phyloP scores from a whole-genome alignment of 176 grass and related monocot genomes.

The Juncus effusus region DNA sequence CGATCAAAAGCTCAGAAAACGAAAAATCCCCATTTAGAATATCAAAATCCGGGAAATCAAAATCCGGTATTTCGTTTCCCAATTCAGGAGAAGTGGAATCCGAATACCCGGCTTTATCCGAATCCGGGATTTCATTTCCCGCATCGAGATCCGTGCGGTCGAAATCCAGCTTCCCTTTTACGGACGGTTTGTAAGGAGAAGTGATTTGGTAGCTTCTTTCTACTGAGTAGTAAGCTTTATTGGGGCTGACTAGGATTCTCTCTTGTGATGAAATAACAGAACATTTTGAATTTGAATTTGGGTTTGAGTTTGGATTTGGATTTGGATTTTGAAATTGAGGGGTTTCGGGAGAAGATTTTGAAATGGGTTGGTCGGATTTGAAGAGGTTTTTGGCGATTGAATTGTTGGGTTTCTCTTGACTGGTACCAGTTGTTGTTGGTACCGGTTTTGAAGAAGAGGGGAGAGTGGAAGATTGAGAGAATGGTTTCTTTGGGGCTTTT shows the following conservation, averaged over 20 bases:
- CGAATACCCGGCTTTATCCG: slow-evolving; percentile 7
- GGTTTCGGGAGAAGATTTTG: slow-evolving; percentile 43
- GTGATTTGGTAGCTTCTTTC: slow-evolving; percentile 82
- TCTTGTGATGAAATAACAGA: slow-evolving; percentile 68
- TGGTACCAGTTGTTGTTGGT: not conserved
- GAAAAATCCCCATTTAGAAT: slow-evolving; percentile 61
- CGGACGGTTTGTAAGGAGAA: slow-evolving; percentile 58
- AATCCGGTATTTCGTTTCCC: slow-evolving; percentile 41
- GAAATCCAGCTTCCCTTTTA: slow-evolving; percentile 85
- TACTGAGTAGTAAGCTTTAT: slow-evolving; percentile 77
- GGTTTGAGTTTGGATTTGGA: slow-evolving; percentile 1
- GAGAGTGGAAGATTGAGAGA: not conserved
- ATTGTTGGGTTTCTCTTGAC: slow-evolving; percentile 21
- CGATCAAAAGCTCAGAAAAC: slow-evolving; percentile 75
- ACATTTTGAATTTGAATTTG: slow-evolving; percentile 39
- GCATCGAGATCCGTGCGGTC: slow-evolving; percentile 32
- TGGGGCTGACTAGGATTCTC: slow-evolving; percentile 74
- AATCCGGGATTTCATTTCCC: slow-evolving; percentile 17
- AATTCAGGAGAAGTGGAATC: slow-evolving; percentile 26
- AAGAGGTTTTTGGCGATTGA: slow-evolving; percentile 68
- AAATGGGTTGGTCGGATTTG: slow-evolving; percentile 28
- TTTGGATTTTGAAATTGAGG: slow-evolving; percentile 27
- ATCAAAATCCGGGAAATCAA: slow-evolving; percentile 68
- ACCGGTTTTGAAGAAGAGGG: slow-evolving; percentile 15
- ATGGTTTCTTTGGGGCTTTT: slow-evolving; percentile 42